Evolutionary conservation across 2,329 filamentous ascomycete genomes (phyloP).

Genomic region (Cladosporium oxysporum): DNA sequence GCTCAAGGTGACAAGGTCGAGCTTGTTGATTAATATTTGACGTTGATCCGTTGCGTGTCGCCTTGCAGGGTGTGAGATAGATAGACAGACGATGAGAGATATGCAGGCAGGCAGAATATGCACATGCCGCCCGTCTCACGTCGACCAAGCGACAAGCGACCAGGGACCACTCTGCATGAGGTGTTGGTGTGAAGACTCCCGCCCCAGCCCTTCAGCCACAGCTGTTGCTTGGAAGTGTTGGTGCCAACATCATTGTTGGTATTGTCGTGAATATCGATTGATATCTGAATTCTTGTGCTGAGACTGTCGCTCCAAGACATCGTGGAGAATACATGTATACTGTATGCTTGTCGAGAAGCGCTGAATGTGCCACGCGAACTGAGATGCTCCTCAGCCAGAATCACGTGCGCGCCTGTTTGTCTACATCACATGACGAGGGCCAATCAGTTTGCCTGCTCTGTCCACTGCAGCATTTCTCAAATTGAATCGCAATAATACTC

Average conservation of each 20-base stretch:
- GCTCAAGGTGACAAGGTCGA: constrained; percentile 11
- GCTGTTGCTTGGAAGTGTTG: not conserved
- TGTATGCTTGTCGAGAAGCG: not conserved
- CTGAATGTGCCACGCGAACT: not conserved
- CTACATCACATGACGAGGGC: not conserved
- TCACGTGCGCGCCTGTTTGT: not conserved
- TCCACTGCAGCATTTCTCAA: not conserved
- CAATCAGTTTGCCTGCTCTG: not conserved
- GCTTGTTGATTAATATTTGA: constrained; percentile 4
- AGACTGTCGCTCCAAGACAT: not conserved
- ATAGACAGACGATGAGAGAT: not conserved
- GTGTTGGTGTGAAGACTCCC: not conserved
- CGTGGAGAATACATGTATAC: not conserved
- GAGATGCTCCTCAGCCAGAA: not conserved
- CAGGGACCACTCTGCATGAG: not conserved
- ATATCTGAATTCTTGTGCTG: not conserved
- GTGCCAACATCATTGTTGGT: not conserved
- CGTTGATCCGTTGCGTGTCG: not conserved
- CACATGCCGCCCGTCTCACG: constrained; percentile 13
- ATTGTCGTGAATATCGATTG: not conserved
- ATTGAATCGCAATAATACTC: not conserved
- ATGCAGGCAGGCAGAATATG: not conserved
- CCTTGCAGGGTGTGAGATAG: not conserved
- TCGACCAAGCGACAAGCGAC: not conserved
- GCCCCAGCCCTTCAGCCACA: not conserved